phyloP scores from a whole-genome alignment of 371 early-diverging fungal species.

The Mucor plumbeus region DNA sequence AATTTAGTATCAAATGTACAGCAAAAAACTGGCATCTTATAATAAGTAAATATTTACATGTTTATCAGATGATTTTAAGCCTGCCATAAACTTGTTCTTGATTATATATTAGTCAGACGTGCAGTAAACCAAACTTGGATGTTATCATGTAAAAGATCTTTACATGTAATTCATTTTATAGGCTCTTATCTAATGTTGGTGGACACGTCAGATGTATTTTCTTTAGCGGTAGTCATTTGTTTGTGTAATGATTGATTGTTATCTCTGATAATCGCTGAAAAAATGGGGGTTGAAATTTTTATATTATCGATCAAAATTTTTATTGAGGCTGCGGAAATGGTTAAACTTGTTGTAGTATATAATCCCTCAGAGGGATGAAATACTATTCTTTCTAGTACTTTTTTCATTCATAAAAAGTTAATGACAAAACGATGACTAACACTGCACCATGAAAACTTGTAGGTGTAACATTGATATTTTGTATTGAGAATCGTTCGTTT shows the following conservation, averaged over 20 bases:
- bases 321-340: conserved; percentile 1
- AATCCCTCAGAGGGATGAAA: no score
- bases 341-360: neutral
- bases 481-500: no score
- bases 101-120: neutral
- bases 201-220: neutral
- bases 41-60: neutral
- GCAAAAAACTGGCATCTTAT: no score
- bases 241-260: conserved; percentile 27
- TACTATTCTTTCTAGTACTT: no score
- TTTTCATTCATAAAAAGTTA: no score
- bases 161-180: neutral
- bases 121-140: conserved; percentile 6
- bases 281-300: conserved; percentile 13
- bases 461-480: no score
- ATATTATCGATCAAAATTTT: conserved; percentile 13
- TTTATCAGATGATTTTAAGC: neutral
- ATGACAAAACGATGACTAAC: neutral
- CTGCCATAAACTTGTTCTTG: neutral
- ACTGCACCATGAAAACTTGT: no score
- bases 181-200: conserved; percentile 11
- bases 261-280: conserved; percentile 21
- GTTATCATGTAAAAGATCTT: conserved; percentile 7
- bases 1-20: no score
- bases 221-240: conserved; percentile 19